Conservation (phyloP, 2,329 filamentous ascomycete genomes). For the Talaromyces sp. region DNA sequence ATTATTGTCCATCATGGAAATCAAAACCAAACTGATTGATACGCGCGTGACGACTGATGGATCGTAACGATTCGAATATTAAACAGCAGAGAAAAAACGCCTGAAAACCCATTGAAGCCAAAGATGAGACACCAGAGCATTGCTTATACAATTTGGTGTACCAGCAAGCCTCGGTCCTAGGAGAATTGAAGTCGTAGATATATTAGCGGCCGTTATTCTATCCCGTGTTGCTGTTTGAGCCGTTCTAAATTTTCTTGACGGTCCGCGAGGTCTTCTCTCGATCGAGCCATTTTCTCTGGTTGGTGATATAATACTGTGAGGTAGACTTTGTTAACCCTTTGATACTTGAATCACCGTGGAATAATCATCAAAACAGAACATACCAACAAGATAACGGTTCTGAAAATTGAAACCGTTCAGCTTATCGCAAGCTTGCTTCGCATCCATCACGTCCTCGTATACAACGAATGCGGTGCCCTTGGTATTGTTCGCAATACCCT, state of each 20-base stretch:
- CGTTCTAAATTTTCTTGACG: conserved; percentile 97
- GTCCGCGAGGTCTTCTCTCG: conserved; percentile 89
- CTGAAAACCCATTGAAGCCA: conserved; percentile 38
- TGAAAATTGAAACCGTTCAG: conserved; percentile 99
- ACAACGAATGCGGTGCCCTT: conserved; percentile 99
- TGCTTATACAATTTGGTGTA: background rate
- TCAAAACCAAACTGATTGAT: background rate
- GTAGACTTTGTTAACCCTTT: background rate
- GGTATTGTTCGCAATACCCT: conserved; percentile 94
- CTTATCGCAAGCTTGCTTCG: conserved; percentile 98
- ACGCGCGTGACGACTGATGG: background rate
- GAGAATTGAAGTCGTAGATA: background rate
- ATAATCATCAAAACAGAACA: conserved; percentile 36
- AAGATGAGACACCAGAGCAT: background rate
- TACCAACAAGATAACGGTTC: conserved; percentile 97
- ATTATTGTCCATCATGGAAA: background rate
- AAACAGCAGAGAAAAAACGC: conserved; percentile 28
- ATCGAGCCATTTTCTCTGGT: conserved; percentile 74
- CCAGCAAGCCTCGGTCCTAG: conserved; percentile 20
- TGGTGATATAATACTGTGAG: conserved; percentile 66
- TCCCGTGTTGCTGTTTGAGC: conserved; percentile 95
- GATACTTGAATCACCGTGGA: background rate
- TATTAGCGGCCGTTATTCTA: conserved; percentile 67
- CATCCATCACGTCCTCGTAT: conserved; percentile 98
- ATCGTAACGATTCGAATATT: conserved; percentile 20